These are phyloP conservation scores for Nitzschia sp. DNA, from an alignment of 108 stramenopile genomes.

Conservation along the genomic window DNA sequence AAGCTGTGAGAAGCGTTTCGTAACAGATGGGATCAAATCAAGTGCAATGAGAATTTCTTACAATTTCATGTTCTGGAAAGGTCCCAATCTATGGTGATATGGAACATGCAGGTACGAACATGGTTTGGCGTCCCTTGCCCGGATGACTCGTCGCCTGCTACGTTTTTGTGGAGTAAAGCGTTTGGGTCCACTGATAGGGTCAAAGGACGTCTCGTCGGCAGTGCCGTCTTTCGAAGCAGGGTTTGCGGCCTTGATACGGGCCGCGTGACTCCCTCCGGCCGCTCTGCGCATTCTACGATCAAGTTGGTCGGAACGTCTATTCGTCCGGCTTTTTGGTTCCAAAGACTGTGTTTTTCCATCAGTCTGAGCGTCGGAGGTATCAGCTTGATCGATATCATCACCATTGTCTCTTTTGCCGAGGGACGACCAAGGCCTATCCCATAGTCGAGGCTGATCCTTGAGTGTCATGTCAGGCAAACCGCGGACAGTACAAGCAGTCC, in stretches of 20 bases:
- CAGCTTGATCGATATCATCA: not conserved
- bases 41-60: not conserved
- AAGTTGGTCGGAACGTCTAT: slow-evolving; percentile 13
- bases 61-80: slow-evolving; percentile 95
- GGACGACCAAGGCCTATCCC: slow-evolving; percentile 31
- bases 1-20: not conserved
- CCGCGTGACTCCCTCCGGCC: not conserved
- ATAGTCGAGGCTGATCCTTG: slow-evolving; percentile 45
- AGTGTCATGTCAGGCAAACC: slow-evolving; percentile 72
- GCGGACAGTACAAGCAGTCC: slow-evolving; percentile 91
- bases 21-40: too few relatives aligned
- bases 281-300: slow-evolving; percentile 8
- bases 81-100: slow-evolving; percentile 91
- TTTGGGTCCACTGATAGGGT: not conserved
- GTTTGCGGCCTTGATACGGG: not conserved
- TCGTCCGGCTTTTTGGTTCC: not conserved
- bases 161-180: slow-evolving; percentile 4
- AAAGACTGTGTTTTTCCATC: not conserved
- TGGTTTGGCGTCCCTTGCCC: slow-evolving; percentile 69
- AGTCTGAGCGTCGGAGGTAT: not conserved
- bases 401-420: not conserved
- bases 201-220: not conserved
- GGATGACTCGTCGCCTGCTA: slow-evolving; percentile 42
- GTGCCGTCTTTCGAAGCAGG: too few relatives aligned
- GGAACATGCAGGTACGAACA: slow-evolving; percentile 96